Percentiles rank a stretch among this genome's conserved stretches.
Conservation (phyloP, 2,329 filamentous ascomycete genomes). For the Stagonosporopsis rhizophila region DNA sequence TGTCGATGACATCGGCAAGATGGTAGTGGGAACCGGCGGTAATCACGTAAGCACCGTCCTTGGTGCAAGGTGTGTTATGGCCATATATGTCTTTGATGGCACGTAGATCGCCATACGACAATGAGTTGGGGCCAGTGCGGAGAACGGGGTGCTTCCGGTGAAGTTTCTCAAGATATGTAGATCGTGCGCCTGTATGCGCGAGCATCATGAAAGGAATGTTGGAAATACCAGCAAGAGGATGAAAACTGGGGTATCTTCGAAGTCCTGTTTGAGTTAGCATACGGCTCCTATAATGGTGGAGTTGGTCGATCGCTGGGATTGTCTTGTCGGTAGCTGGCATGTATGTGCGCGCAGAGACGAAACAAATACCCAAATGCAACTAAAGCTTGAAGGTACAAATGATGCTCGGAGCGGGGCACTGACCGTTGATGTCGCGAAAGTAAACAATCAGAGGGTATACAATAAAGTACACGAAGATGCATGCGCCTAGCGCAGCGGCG, state of each 20-base stretch:
- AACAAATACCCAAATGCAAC: too few relatives aligned
- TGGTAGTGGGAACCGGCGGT: slow-evolving; percentile 59
- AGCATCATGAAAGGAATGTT: slow-evolving; percentile 58
- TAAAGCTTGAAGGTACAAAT: too few relatives aligned
- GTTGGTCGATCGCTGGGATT: background rate
- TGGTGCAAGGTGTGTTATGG: slow-evolving; percentile 59
- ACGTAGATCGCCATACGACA: slow-evolving; percentile 42
- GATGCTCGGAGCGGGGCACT: background rate
- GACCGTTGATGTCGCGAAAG: slow-evolving; percentile 55
- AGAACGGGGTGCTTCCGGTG: slow-evolving; percentile 58
- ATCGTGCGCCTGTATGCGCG: slow-evolving; percentile 54
- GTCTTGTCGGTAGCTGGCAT: background rate
- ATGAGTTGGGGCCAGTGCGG: slow-evolving; percentile 40
- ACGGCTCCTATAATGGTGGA: background rate
- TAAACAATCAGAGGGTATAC: slow-evolving; percentile 53
- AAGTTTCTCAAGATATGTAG: slow-evolving; percentile 51
- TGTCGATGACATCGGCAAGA: slow-evolving; percentile 61
- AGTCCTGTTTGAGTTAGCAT: slow-evolving; percentile 41
- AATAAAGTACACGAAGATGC: slow-evolving; percentile 47
- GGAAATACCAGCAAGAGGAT: slow-evolving; percentile 56
- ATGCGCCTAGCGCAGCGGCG: slow-evolving; percentile 31
- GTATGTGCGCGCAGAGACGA: background rate
- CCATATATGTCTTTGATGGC: slow-evolving; percentile 60
- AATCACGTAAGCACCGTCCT: slow-evolving; percentile 58
- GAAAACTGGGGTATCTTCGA: slow-evolving; percentile 58